These are phyloP conservation scores for Aristolochia contorta DNA, from an alignment of 164 flowering plant genomes.

Conservation along the genomic window DNA sequence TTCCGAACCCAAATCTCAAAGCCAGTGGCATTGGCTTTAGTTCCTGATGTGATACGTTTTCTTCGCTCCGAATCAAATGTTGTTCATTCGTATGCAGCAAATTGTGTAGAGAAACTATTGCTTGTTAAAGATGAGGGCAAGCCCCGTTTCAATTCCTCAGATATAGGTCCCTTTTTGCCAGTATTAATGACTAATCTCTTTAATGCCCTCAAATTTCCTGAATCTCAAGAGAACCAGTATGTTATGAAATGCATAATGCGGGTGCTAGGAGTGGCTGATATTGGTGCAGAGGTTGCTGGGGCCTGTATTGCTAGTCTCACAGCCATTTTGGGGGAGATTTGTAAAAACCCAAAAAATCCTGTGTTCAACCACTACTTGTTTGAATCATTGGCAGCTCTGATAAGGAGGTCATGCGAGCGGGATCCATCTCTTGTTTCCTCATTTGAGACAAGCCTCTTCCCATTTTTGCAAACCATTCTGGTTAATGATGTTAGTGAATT, in stretches of 20 bases:
- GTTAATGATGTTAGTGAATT: slow-evolving; percentile 67
- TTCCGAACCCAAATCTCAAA: slow-evolving; percentile 64
- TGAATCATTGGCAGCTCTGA: slow-evolving; percentile 77
- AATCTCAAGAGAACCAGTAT: slow-evolving; percentile 85
- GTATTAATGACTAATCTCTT: slow-evolving; percentile 68
- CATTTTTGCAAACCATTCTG: slow-evolving; percentile 58
- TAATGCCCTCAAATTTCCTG: slow-evolving; percentile 58
- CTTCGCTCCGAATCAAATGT: slow-evolving; percentile 80
- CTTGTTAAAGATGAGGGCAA: slow-evolving; percentile 71
- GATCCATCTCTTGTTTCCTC: slow-evolving; percentile 52
- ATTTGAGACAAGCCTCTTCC: slow-evolving; percentile 70
- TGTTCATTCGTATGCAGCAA: slow-evolving; percentile 95
- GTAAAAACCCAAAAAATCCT: slow-evolving; percentile 84
- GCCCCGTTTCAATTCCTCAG: slow-evolving; percentile 47
- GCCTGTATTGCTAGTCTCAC: slow-evolving; percentile 63
- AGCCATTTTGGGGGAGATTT: slow-evolving; percentile 53
- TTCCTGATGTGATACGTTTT: slow-evolving; percentile 62
- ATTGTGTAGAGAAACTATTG: slow-evolving; percentile 86
- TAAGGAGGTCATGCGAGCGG: slow-evolving; percentile 66
- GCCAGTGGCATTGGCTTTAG: slow-evolving; percentile 36
- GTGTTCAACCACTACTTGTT: slow-evolving; percentile 80
- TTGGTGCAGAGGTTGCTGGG: slow-evolving; percentile 55
- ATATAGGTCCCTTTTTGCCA: slow-evolving; percentile 48
- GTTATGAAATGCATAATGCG: slow-evolving; percentile 94
- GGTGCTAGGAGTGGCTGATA: slow-evolving; percentile 72